A percentile compares a stretch with the other conserved stretches of the same genome.
Conservation (phyloP, 805 yeast species). For the Aciculoconidium aculeatum region DNA sequence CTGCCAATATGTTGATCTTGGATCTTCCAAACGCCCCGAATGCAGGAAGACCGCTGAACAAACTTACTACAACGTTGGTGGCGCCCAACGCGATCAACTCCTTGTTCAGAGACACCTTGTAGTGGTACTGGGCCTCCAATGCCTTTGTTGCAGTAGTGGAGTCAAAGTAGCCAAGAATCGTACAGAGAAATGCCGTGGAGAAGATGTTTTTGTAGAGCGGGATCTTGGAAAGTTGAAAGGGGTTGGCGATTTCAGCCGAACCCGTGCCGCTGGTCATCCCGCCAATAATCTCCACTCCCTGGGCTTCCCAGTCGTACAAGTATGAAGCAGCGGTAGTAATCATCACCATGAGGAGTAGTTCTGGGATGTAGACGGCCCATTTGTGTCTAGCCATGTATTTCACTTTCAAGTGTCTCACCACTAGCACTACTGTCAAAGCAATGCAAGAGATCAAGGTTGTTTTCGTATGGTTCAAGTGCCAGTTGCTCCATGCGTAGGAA, state of each 20-base stretch:
- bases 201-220: slow-evolving; percentile 20
- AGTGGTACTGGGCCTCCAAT: slow-evolving; percentile 26
- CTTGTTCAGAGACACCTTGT: slow-evolving; percentile 26
- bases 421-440: slow-evolving; percentile 18
- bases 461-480: slow-evolving; percentile 9
- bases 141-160: slow-evolving; percentile 31
- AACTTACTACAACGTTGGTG: slow-evolving; percentile 21
- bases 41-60: slow-evolving; percentile 29
- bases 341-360: slow-evolving; percentile 26
- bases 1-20: slow-evolving; percentile 34
- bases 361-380: slow-evolving; percentile 25
- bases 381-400: slow-evolving; percentile 12
- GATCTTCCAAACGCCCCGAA: slow-evolving; percentile 34
- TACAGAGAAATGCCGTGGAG: slow-evolving; percentile 26
- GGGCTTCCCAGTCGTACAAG: slow-evolving; percentile 16
- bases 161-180: slow-evolving; percentile 30
- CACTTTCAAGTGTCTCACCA: slow-evolving; percentile 15
- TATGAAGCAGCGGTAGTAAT: slow-evolving; percentile 23
- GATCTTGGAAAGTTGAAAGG: slow-evolving; percentile 15
- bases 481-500: slow-evolving; percentile 9
- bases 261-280: slow-evolving; percentile 11
- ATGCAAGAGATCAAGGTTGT: slow-evolving; percentile 16
- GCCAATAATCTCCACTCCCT: slow-evolving; percentile 28
- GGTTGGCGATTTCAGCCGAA: slow-evolving; percentile 14
- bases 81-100: slow-evolving; percentile 30